Evolutionary conservation across 177 flowering plant genomes (phyloP).

Genomic region (Telopea speciosissima): DNA sequence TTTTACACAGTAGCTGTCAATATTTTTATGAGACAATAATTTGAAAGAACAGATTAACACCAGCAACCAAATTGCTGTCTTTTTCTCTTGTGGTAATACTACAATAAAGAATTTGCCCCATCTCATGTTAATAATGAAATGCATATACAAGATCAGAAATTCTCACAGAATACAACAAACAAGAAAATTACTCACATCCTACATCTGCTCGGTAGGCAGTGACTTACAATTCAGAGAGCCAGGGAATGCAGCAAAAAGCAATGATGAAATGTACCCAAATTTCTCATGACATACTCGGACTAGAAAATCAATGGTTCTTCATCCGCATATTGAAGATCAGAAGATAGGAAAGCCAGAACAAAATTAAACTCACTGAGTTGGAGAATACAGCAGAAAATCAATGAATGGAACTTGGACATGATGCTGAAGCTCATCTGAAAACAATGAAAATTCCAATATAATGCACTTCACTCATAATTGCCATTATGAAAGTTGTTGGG

Average conservation of each 20-base stretch:
- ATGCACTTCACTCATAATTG: not conserved
- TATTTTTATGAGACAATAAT: too few species aligned
- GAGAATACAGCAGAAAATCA: too few species aligned
- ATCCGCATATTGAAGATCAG: too few species aligned
- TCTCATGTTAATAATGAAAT: not conserved
- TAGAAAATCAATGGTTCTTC: too few species aligned
- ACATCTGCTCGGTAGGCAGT: not conserved
- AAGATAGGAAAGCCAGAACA: too few species aligned
- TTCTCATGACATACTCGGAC: too few species aligned
- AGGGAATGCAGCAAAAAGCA: not conserved
- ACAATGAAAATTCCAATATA: not conserved
- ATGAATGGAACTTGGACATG: too few species aligned
- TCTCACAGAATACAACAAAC: not conserved
- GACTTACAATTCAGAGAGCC: not conserved
- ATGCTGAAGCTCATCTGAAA: not conserved
- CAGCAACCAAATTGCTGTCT: too few species aligned
- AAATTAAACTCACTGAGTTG: too few species aligned
- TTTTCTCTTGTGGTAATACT: too few species aligned
- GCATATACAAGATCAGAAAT: not conserved
- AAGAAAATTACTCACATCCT: not conserved
- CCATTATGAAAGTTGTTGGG: not conserved
- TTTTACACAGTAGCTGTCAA: not conserved
- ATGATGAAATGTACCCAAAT: not conserved
- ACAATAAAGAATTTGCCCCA: not conserved
- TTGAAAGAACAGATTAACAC: not conserved